Conservation (phyloP, 148 eudicot genomes). For the Rhododendron kiyosumense region DNA sequence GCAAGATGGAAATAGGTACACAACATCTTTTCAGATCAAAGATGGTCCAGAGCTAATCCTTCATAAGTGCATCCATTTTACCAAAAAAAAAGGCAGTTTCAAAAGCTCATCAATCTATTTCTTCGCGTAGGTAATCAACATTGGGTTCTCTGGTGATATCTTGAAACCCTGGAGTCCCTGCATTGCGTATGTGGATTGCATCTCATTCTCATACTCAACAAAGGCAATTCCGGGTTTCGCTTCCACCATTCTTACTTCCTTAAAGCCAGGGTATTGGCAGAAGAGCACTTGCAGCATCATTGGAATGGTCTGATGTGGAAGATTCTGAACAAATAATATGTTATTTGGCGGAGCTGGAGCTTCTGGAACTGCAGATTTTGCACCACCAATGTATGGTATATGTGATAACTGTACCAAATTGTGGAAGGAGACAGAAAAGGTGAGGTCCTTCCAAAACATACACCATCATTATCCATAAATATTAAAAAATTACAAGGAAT, state of each 20-base stretch:
- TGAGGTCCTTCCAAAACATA: not conserved
- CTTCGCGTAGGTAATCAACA: constrained; percentile 90
- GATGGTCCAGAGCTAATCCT: not conserved
- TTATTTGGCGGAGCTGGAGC: constrained; percentile 87
- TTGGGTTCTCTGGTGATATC: constrained; percentile 60
- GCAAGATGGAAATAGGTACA: not conserved
- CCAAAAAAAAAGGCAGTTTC: not conserved
- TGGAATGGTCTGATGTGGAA: constrained; percentile 77
- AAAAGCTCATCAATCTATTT: constrained; percentile 38
- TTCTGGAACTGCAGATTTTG: constrained; percentile 57
- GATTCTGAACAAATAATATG: constrained; percentile 83
- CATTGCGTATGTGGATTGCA: constrained; percentile 78
- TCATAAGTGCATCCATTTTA: not conserved
- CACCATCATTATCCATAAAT: not conserved
- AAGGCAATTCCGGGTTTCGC: constrained; percentile 96
- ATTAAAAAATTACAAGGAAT: not conserved
- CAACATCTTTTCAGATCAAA: not conserved
- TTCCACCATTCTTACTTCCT: constrained; percentile 96
- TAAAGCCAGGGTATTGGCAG: constrained; percentile 75
- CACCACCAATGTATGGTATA: constrained; percentile 56
- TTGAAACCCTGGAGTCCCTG: constrained; percentile 77
- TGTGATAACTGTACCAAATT: constrained; percentile 66
- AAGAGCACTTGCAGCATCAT: constrained; percentile 89
- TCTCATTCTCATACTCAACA: constrained; percentile 81
- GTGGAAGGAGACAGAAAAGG: not conserved